Base-by-base conservation (phyloP, 805 yeast species). In the Priceomyces fermenticarens region DNA sequence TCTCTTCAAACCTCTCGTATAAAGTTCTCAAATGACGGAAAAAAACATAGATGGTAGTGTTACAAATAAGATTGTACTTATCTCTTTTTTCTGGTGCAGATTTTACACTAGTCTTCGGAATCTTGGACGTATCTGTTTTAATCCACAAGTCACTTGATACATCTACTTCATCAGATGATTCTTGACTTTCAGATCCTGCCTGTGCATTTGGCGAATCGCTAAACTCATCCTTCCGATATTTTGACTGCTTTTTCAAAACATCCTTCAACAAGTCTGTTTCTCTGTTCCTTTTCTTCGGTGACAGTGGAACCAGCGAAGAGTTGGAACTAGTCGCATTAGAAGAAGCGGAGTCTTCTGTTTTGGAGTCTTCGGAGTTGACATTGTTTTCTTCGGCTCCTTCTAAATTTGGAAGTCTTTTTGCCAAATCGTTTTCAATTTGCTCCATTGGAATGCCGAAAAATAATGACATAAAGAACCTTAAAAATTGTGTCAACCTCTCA, bases 11-110 rank as follows among this genome's bases (percentile, higher is more conserved):
- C 52, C 99, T 78, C 54, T 80, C 85, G 59, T 88, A 91, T 15
- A 93, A 63, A 2, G 88, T 85, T 47, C 87, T 81, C 58, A 90
- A 70, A 51, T 85, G 85, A 51, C 99, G 86, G 77, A 89, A 79
- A 53, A 93, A 89, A 27, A 89, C 86, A 57, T 93, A 93, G 30
- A 90, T 78, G 42, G 90, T 82, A 3, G 96, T 83, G 62, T 91
- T 90, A 46, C 87, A 88, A 70, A 91, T 93, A 53, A 90, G 62
- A 59, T 89, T 90, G 70, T 68, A 88, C 36, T 72, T 77, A 25
- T 68, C 70, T 53, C 90, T 76, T 41, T 54, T 59, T 40, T 67
- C 67, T 10, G 54, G 46, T 10, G 47, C 36, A 25, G 40, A 48
- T 4, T 52, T 53, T 10, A 16, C 14, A 2, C 40, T 42, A 13